These are phyloP conservation scores for Lepiota venenata DNA, from an alignment of 768 basidiomycete genomes.

Conservation along the genomic window DNA sequence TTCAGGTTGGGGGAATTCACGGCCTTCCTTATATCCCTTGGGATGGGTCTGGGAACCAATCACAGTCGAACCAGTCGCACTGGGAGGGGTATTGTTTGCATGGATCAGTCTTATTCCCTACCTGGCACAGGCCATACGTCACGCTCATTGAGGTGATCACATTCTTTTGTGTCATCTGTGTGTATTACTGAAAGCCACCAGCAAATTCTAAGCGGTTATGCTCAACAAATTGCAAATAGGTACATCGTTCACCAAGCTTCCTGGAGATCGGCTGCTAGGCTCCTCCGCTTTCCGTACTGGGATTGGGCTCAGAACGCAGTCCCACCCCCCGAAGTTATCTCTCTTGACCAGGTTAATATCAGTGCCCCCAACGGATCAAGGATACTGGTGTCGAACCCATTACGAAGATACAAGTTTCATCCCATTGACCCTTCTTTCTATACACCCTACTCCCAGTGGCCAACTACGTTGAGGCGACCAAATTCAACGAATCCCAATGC, in stretches of 20 bases:
- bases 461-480: constrained; percentile 33
- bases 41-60: constrained; percentile 29
- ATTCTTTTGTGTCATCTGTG: neutral
- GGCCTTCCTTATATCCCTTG: constrained; percentile 44
- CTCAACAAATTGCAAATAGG: constrained; percentile 35
- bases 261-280: constrained; percentile 30
- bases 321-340: constrained; percentile 36
- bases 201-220: constrained; percentile 45
- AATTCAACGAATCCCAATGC: constrained; percentile 20
- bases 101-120: constrained; percentile 49
- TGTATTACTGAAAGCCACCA: constrained; percentile 16
- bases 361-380: constrained; percentile 22
- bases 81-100: constrained; percentile 57
- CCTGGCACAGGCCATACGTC: constrained; percentile 55
- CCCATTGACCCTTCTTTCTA: constrained; percentile 26
- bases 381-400: constrained; percentile 26
- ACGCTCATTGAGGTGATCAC: constrained; percentile 43
- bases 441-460: constrained; percentile 26
- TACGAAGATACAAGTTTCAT: constrained; percentile 30
- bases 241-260: constrained; percentile 27
- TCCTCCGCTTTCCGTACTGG: constrained; percentile 45
- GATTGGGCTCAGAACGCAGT: constrained; percentile 43
- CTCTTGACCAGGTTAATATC: constrained; percentile 23
- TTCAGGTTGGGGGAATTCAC: constrained; percentile 48
- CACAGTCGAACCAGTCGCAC: constrained; percentile 18